These are phyloP conservation scores for Fusarium sp. DNA, from an alignment of 2,329 filamentous ascomycete species.

Conservation along the genomic window DNA sequence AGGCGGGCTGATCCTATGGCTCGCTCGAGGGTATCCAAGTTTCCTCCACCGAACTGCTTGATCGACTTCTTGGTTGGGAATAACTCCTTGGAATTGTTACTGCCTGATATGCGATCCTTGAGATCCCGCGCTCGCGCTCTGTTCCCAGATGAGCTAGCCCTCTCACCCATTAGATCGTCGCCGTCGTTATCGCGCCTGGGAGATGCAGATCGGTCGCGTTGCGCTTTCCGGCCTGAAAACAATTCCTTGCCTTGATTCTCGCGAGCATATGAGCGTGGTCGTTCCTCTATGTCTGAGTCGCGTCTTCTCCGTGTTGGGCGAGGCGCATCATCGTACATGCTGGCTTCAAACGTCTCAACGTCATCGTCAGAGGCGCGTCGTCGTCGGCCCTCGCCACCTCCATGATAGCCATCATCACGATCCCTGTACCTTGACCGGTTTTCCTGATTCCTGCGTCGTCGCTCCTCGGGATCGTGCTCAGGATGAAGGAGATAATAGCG, in stretches of 20 bases:
- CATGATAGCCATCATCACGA: slow-evolving; percentile 53
- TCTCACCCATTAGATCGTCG: slow-evolving; percentile 51
- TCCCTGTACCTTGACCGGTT: slow-evolving; percentile 72
- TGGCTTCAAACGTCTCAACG: slow-evolving; percentile 72
- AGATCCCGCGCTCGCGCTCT: slow-evolving; percentile 47
- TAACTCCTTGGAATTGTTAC: slow-evolving; percentile 50
- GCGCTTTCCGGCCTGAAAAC: slow-evolving; percentile 58
- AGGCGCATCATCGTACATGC: slow-evolving; percentile 81
- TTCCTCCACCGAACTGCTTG: slow-evolving; percentile 40
- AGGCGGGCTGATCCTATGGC: slow-evolving; percentile 51
- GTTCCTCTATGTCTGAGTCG: slow-evolving; percentile 42
- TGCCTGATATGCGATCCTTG: slow-evolving; percentile 45
- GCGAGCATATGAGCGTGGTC: slow-evolving; percentile 41
- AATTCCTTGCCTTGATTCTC: slow-evolving; percentile 69
- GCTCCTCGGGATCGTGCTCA: slow-evolving; percentile 84
- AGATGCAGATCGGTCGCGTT: slow-evolving; percentile 62
- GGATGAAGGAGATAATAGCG: slow-evolving; percentile 93
- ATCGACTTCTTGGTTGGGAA: slow-evolving; percentile 49
- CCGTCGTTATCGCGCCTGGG: slow-evolving; percentile 56
- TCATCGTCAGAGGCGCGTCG: slow-evolving; percentile 56
- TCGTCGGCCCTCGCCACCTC: slow-evolving; percentile 52
- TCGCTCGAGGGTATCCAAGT: slow-evolving; percentile 51
- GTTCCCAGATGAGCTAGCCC: slow-evolving; percentile 47
- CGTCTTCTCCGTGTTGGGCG: slow-evolving; percentile 42
- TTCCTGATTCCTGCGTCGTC: slow-evolving; percentile 65